Evolutionary conservation across 805 yeast genomes (phyloP).

Genomic region (Ogataea salicorniae): DNA sequence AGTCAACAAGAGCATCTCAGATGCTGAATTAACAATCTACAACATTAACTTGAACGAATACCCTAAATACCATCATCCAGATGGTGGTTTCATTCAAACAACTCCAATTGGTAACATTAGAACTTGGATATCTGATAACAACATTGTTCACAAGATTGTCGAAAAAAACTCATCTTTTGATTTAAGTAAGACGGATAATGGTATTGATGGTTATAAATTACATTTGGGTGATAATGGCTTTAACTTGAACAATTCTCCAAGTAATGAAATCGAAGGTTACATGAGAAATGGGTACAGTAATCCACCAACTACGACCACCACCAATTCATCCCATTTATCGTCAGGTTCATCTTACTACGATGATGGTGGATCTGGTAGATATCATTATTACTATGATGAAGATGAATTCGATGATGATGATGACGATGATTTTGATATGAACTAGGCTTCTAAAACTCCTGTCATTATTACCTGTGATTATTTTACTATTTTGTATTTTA

Average conservation of each 20-base stretch:
- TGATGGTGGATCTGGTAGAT: constrained; percentile 16
- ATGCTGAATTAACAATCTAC: constrained; percentile 21
- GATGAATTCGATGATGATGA: constrained; percentile 12
- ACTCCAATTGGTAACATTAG: constrained; percentile 62
- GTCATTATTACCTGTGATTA: no score
- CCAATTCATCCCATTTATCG: neutral
- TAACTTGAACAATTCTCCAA: constrained; percentile 18
- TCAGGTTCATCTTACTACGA: constrained; percentile 11
- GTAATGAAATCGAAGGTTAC: constrained; percentile 30
- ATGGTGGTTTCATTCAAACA: constrained; percentile 56
- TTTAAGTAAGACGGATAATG: constrained; percentile 26
- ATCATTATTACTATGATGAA: constrained; percentile 12
- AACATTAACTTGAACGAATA: constrained; percentile 37
- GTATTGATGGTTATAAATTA: constrained; percentile 34
- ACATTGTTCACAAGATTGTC: constrained; percentile 41
- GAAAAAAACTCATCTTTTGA: constrained; percentile 39
- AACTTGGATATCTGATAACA: constrained; percentile 36
- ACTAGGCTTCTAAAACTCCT: constrained; percentile 1
- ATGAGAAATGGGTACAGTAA: constrained; percentile 28
- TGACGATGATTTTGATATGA: constrained; percentile 17
- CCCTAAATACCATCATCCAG: constrained; percentile 56
- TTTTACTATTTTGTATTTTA: no score
- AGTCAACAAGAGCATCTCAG: neutral
- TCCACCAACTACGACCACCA: constrained; percentile 1
- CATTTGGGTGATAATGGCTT: constrained; percentile 23